Conservation (phyloP, 345 rosid genomes). For the Ricinus communis region DNA sequence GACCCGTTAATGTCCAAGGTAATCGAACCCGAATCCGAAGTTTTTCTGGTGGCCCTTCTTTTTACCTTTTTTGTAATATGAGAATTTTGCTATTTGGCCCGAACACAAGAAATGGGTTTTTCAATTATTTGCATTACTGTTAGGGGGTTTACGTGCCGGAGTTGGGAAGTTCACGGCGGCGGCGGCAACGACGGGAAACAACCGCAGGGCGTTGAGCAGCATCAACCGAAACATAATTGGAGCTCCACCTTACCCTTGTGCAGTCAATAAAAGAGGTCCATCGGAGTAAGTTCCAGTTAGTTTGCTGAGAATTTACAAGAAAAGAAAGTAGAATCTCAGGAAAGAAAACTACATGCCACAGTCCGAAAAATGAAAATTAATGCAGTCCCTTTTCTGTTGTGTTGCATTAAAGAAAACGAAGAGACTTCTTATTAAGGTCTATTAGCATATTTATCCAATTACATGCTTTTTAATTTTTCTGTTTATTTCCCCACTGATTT, state of each 20-base stretch:
- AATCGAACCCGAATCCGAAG: background rate
- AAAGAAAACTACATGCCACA: too few species aligned
- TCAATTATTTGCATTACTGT: slow-evolving; percentile 7
- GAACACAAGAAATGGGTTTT: slow-evolving; percentile 21
- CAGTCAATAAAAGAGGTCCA: slow-evolving; percentile 59
- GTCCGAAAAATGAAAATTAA: background rate
- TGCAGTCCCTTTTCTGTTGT: too few species aligned
- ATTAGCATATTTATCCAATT: too few species aligned
- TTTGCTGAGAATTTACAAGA: background rate
- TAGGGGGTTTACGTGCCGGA: slow-evolving; percentile 55
- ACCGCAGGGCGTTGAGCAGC: slow-evolving; percentile 69
- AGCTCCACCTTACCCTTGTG: slow-evolving; percentile 66
- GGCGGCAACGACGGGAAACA: slow-evolving; percentile 44
- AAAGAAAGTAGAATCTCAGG: background rate
- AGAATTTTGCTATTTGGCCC: slow-evolving; percentile 8
- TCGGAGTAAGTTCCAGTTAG: slow-evolving; percentile 42
- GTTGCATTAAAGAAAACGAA: too few species aligned
- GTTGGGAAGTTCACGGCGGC: slow-evolving; percentile 54
- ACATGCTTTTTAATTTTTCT: background rate
- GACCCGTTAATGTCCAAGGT: slow-evolving; percentile 57
- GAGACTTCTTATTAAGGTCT: too few species aligned
- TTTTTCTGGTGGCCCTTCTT: background rate
- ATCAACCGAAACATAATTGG: slow-evolving; percentile 66
- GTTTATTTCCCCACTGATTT: background rate
- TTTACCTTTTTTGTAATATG: background rate